Base-by-base conservation (phyloP, 768 basidiomycete genomes). In the Naganishia vaughanmartiniae region DNA sequence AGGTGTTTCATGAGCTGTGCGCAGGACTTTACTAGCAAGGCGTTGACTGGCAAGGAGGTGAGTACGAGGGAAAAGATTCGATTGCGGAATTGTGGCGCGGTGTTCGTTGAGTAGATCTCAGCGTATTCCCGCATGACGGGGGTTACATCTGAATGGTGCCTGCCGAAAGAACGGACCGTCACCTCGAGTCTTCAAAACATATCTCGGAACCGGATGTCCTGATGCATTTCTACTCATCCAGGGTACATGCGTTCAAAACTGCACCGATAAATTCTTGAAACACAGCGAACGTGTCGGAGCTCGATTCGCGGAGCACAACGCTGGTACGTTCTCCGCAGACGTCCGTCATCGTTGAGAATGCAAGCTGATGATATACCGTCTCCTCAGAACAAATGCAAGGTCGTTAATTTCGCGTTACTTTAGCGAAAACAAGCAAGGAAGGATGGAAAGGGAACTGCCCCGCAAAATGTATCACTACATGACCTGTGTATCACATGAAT, bases 211-310 rank as follows among this genome's bases (percentile, higher is more conserved):
- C 45, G 2, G 14, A 12, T 17, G 4, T n/a, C 5, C 53, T 36
- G 0, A 45, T 24, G 15, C 54, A 19, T 34, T n/a, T 5, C 12
- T 11, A 2, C 54, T 24, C 51, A 26, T 74, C 34, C 77, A 98
- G 93, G 90, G 90, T 76, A 86, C 87, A 74, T 99, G 95, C 80
- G 87, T 95, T 56, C 85, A 87, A 82, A 92, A 94, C 83, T 99
- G 95, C 84, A 86, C 93, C 26, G 95, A 97, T 85, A 99, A 98
- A 83, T 97, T 96, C 84, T 83, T 98, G 78, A 96, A 96, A 80
- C 92, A 96, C 80, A 93, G 93, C 14, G 93, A 97, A 80, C 86
- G 93, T 63, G 90, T 95, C 19, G 92, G 92, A 6, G 89, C 92
- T 33, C 86, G 93, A 55, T 96, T 95, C 78, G 92, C 92, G 54